Conservation (phyloP, 2,329 filamentous ascomycete genomes). For the Fusarium zealandicum region DNA sequence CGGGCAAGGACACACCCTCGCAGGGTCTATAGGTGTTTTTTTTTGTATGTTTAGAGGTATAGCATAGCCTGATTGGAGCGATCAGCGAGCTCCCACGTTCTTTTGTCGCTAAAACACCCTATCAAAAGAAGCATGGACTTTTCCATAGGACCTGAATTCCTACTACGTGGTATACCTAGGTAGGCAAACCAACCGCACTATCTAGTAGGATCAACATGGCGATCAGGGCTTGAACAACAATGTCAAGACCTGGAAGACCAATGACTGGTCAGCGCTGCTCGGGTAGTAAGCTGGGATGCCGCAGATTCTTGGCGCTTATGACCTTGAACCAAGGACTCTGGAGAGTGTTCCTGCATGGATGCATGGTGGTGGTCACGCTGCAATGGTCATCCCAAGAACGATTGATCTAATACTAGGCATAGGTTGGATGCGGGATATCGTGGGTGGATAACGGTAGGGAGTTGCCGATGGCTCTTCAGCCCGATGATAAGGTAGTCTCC, state of each 20-base stretch:
- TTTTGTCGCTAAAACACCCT: constrained; percentile 31
- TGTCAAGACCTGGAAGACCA: neutral
- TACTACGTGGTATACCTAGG: too few species aligned
- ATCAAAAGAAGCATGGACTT: neutral
- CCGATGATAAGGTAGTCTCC: constrained; percentile 3
- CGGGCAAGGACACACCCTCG: constrained; percentile 20
- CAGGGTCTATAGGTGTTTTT: constrained; percentile 33
- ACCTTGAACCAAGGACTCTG: constrained; percentile 5
- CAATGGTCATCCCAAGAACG: too few species aligned
- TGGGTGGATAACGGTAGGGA: too few species aligned
- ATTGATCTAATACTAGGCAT: too few species aligned
- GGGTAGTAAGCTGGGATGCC: too few species aligned
- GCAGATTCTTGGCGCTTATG: constrained; percentile 8
- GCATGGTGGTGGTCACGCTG: neutral
- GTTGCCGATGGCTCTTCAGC: neutral
- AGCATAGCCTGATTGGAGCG: constrained; percentile 33
- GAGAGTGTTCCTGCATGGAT: constrained; percentile 20
- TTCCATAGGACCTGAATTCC: neutral
- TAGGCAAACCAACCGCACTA: too few species aligned
- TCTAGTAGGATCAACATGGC: neutral
- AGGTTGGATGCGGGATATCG: too few species aligned
- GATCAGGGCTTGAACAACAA: neutral
- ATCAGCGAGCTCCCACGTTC: constrained; percentile 37
- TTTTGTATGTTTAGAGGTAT: constrained; percentile 34
- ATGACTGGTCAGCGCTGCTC: constrained; percentile 17